Base-by-base conservation (phyloP, 441 rosid genomes). In the Dalechampia spathulata region DNA sequence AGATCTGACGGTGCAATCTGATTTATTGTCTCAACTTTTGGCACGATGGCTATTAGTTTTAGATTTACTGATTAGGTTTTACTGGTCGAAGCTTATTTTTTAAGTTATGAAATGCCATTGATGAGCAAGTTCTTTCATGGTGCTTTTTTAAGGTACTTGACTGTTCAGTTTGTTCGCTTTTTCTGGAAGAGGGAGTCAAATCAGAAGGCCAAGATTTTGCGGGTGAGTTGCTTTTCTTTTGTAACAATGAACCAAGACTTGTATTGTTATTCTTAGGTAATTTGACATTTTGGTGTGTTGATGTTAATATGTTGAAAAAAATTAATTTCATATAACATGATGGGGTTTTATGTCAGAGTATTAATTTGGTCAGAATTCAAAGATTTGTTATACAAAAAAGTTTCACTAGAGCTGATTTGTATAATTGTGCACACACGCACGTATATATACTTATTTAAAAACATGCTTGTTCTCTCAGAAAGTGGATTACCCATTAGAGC, bases 161-260 rank as follows among this genome's bases (percentile, higher is more conserved):
- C 97, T 21, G 78, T 94, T 75, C 99, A 94, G 73, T 90, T 94
- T 73, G 97, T 90, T 55, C 92, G 95, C 0, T 94, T 94, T 76
- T 94, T 94, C 90, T 94, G 98, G 99, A 94, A 90, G 82, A 81
- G 99, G 69, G 99, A 94, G 64, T 85, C 92, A 48, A 94, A 87
- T 78, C 97, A 90, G 76, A 94, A 94, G 74, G 99, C 97, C 56
- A 94, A 94, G 75, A 94, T 94, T 69, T 79, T 94, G 63, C 75
- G 95, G 85, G 99, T 25, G 38, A 37, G 57, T 48, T 53, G 57
- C 39, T 49, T 26, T 41, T 47, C 14, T 39, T 55, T 48, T 26
- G 9, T 44, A 23, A 47, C 50, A 57, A 36, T 23, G 8, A 8
- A 40, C 11, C n/a, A 17, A 52, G 6, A 30, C 28, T 22, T 37